Percentiles rank a stretch among this genome's conserved stretches.
phyloP scores from a whole-genome alignment of 1,139 yeast species.

The Debaryomyces subglobosus region DNA sequence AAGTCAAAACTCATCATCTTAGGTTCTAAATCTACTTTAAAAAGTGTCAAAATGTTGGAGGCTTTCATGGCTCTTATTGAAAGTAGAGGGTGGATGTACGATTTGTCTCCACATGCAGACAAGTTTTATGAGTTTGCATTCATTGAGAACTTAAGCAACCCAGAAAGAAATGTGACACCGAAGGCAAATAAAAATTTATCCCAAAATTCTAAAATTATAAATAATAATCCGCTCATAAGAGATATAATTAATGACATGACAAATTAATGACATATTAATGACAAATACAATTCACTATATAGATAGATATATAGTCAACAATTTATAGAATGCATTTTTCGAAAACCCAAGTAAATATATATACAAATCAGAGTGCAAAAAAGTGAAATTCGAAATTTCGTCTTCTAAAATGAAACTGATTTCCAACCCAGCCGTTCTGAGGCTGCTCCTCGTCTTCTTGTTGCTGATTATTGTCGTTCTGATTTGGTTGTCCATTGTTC shows the following conservation, averaged over 20 bases:
- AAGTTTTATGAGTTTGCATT: constrained; percentile 34
- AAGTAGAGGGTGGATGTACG: constrained; percentile 64
- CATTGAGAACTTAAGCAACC: background rate
- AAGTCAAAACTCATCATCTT: constrained; percentile 78
- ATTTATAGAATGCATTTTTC: constrained; percentile 7
- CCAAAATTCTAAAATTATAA: constrained; percentile 18
- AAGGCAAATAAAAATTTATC: background rate
- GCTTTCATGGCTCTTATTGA: constrained; percentile 66
- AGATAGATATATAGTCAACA: background rate
- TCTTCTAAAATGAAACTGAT: constrained; percentile 25
- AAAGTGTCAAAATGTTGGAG: constrained; percentile 55
- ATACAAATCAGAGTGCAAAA: constrained; percentile 32
- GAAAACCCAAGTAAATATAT: constrained; percentile 1
- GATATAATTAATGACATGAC: constrained; percentile 27
- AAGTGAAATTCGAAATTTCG: constrained; percentile 43
- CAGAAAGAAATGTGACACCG: background rate
- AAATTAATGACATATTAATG: background rate
- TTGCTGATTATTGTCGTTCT: constrained; percentile 9
- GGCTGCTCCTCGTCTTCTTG: constrained; percentile 11
- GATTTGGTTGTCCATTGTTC: constrained; percentile 11
- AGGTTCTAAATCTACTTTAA: constrained; percentile 73
- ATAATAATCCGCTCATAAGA: constrained; percentile 24
- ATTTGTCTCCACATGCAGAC: constrained; percentile 51
- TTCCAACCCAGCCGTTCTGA: constrained; percentile 19
- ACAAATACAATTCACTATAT: constrained; percentile 1